A percentile compares a stretch with the other conserved stretches of the same genome.
phyloP scores from a whole-genome alignment of 257 asterid genomes.

The Solanum tarijense region DNA sequence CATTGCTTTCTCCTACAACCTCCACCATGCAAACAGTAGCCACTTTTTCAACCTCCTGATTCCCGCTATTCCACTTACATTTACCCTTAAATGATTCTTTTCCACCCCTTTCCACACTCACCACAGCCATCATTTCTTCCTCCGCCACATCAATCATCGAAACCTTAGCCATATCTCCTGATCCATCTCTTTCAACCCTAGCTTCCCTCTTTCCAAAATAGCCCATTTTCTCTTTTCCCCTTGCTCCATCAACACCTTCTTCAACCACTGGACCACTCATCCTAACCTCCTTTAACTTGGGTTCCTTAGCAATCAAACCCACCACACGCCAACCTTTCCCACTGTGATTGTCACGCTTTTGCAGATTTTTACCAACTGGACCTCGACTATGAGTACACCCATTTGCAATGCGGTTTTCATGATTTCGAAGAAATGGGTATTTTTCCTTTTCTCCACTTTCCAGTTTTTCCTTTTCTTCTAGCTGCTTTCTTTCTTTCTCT shows the following conservation, averaged over 20 bases:
- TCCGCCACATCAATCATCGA: not conserved
- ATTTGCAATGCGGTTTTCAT: not conserved
- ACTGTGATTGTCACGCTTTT: not conserved
- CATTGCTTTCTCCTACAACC: constrained; percentile 5
- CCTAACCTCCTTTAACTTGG: constrained; percentile 17
- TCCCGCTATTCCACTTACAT: not conserved
- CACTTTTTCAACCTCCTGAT: constrained; percentile 1
- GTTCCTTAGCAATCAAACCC: constrained; percentile 3
- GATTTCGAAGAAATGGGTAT: not conserved
- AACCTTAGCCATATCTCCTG: not conserved
- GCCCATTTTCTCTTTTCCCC: not conserved
- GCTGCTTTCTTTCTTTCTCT: constrained; percentile 20
- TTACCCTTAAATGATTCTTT: not conserved
- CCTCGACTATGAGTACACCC: not conserved
- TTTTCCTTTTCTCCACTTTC: not conserved
- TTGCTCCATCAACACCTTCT: not conserved
- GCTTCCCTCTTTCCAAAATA: not conserved
- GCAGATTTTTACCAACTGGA: not conserved
- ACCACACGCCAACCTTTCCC: not conserved
- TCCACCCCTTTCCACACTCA: not conserved
- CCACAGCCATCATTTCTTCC: not conserved
- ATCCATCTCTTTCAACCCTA: not conserved
- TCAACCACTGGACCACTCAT: not conserved
- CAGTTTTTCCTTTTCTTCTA: constrained; percentile 4
- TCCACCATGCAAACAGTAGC: constrained; percentile 4